Evolutionary conservation across 2,329 filamentous ascomycete species (phyloP).

Genomic region (Thelonectria discophora): DNA sequence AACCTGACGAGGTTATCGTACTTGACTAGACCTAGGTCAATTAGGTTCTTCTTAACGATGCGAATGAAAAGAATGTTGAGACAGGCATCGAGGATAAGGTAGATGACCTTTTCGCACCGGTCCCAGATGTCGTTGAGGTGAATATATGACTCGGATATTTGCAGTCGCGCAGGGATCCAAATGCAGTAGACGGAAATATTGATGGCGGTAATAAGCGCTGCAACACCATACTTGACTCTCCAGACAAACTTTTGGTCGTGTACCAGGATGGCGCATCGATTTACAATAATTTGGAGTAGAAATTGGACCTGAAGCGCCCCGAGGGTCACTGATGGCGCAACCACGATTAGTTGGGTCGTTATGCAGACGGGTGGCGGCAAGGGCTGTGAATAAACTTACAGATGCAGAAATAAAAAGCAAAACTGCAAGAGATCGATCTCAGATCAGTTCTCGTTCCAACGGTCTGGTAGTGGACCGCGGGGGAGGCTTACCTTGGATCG

Average conservation of each 20-base stretch:
- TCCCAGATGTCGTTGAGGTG: conserved; percentile 57
- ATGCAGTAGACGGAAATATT: conserved; percentile 59
- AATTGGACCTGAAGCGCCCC: conserved; percentile 26
- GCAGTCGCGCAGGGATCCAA: conserved; percentile 58
- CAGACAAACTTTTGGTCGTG: conserved; percentile 15
- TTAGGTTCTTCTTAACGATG: conserved; percentile 53
- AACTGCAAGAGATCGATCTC: background rate
- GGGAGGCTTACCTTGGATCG: conserved; percentile 21
- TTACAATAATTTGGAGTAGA: conserved; percentile 32
- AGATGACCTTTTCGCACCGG: conserved; percentile 56
- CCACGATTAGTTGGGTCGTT: background rate
- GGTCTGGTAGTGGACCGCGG: background rate
- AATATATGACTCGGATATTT: conserved; percentile 49
- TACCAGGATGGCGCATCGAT: conserved; percentile 19
- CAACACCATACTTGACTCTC: conserved; percentile 20
- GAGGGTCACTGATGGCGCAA: conserved; percentile 2
- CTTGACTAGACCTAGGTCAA: conserved; percentile 57
- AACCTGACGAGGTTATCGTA: conserved; percentile 39
- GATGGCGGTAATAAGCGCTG: conserved; percentile 51
- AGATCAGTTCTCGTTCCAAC: background rate
- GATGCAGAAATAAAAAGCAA: conserved; percentile 23
- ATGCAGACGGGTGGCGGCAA: background rate
- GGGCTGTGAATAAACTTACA: conserved; percentile 1
- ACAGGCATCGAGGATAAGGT: conserved; percentile 53
- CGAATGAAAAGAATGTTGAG: conserved; percentile 56